Base-by-base conservation (phyloP, 768 basidiomycete genomes). In the Macrolepiota albuminosa region DNA sequence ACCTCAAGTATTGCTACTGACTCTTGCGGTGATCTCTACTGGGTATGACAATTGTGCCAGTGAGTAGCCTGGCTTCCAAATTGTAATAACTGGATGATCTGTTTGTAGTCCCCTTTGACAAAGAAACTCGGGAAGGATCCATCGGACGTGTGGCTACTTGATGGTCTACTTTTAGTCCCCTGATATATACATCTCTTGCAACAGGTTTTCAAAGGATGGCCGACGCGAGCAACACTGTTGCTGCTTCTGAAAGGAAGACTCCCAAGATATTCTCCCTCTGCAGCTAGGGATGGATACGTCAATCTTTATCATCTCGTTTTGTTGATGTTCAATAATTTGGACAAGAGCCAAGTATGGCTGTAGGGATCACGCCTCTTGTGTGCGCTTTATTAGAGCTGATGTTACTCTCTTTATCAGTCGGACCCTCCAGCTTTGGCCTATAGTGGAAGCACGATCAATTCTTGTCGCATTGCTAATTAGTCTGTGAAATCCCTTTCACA, bases 251-350 rank as follows among this genome's bases (percentile, higher is more conserved):
- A 21, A 75, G 75, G 4, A 80, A 76, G 54, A 73, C 77, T 1
- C 81, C 85, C 0, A 70, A 88, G 37, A 68, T 86, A 24, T 77
- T 84, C 64, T 85, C 85, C 6, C 69, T 88, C 8, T 89, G 85
- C 63, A 76, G 85, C 63, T 87, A 85, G 85, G 86, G 85, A 51
- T 78, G 81, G 76, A 85, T 87, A 64, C 63, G 78, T 62, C 24
- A 42, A 37, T 24, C 29, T 18, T 54, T 31, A n/a, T 60, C 2
- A 14, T 7, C 2, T n/a, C 36, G 33, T 14, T 47, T 4, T 18
- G 14, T 16, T n/a, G 16, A 18, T 53, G n/a, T 18, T 21, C 52
- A 9, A 33, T 40, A 24, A 45, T 53, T 54, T 39, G 42, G 4
- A 36, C n/a, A 57, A 85, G 82, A 76, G 78, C 66, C 82, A 85